phyloP scores from a whole-genome alignment of 2,329 filamentous ascomycete genomes.

The Sordariomycetes sp. region DNA sequence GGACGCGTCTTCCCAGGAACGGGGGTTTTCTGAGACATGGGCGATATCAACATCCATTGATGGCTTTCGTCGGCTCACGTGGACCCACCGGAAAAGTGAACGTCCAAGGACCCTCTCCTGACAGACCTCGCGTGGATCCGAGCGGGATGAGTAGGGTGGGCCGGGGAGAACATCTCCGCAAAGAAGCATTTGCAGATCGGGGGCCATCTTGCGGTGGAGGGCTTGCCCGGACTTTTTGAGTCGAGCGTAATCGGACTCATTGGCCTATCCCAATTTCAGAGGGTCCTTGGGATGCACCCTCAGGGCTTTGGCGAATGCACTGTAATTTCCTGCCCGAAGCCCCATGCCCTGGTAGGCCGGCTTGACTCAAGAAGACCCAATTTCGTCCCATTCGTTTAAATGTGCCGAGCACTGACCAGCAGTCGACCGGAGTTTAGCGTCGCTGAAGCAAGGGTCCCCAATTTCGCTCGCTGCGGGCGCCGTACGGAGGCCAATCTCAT shows the following conservation, averaged over 20 bases:
- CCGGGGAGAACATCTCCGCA: no score
- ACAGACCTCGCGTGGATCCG: no score
- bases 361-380: background rate
- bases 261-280: no score
- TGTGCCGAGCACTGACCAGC: constrained; percentile 7
- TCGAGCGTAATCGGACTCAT: no score
- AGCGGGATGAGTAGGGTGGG: no score
- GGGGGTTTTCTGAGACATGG: no score
- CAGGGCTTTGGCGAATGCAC: background rate
- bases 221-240: no score
- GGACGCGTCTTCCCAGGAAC: no score
- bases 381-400: constrained; percentile 13
- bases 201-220: no score
- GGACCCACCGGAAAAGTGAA: background rate
- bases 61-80: background rate
- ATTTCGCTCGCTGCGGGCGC: background rate
- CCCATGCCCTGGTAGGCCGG: background rate
- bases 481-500: background rate
- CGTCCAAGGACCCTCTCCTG: background rate
- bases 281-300: no score
- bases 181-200: no score
- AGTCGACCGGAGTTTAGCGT: background rate
- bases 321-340: background rate
- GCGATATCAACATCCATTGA: no score
- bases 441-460: constrained; percentile 7